Evolutionary conservation across 352 stramenopile genomes (phyloP).

Genomic region (Phytophthora cryptogea): DNA sequence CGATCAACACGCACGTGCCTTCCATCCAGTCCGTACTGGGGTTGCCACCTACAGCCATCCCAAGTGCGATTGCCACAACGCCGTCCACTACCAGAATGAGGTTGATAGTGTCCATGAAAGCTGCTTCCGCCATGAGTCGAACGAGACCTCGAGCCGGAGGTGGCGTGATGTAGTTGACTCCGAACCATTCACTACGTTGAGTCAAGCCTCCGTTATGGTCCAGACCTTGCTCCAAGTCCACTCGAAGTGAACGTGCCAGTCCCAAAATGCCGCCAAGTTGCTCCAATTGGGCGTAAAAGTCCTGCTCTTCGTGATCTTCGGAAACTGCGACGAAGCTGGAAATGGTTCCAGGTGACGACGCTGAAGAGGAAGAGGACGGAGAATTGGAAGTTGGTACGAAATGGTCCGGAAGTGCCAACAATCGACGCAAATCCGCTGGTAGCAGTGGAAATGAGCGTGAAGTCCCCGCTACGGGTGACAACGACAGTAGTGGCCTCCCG

Average conservation of each 20-base stretch:
- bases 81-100: slow-evolving; percentile 45
- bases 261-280: slow-evolving; percentile 49
- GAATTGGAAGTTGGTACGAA: neutral
- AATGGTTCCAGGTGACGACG: slow-evolving; percentile 16
- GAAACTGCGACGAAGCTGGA: slow-evolving; percentile 16
- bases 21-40: slow-evolving; percentile 69
- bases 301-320: neutral
- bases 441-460: slow-evolving; percentile 8
- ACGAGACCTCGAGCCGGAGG: slow-evolving; percentile 19
- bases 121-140: slow-evolving; percentile 50
- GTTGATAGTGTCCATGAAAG: slow-evolving; percentile 61
- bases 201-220: slow-evolving; percentile 1
- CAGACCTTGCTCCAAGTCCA: slow-evolving; percentile 42
- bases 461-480: slow-evolving; percentile 3
- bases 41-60: slow-evolving; percentile 31
- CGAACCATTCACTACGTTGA: slow-evolving; percentile 27
- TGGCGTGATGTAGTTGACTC: slow-evolving; percentile 41
- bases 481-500: slow-evolving; percentile 11
- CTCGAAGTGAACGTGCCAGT: slow-evolving; percentile 37
- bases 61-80: slow-evolving; percentile 41
- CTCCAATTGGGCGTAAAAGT: slow-evolving; percentile 34
- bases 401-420: slow-evolving; percentile 15
- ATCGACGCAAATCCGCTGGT: slow-evolving; percentile 22
- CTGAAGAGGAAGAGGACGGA: slow-evolving; percentile 8
- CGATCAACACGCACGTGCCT: slow-evolving; percentile 64